Percentiles rank a stretch among this genome's conserved stretches.
phyloP scores from a whole-genome alignment of 148 eudicot species.

The Amaranthus palmeri region DNA sequence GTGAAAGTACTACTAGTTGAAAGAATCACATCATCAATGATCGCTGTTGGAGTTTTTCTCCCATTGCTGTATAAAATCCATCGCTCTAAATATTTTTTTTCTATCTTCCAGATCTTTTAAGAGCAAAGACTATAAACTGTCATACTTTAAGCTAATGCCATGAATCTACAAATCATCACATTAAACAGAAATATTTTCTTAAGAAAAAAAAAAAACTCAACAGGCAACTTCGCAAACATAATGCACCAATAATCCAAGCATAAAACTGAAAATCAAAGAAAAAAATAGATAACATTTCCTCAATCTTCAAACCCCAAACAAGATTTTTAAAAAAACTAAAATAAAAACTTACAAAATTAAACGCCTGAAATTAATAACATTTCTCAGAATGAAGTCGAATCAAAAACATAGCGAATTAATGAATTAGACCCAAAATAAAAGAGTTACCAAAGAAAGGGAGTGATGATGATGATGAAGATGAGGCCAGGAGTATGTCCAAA shows the following conservation, averaged over 20 bases:
- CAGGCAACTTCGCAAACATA: not conserved
- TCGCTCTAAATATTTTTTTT: no score
- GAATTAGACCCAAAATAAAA: not conserved
- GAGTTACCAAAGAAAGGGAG: conserved; percentile 27
- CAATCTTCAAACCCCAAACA: not conserved
- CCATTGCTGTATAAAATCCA: no score
- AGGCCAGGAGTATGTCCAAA: conserved; percentile 75
- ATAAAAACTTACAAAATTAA: conserved; percentile 1
- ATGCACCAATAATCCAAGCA: not conserved
- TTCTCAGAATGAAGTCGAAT: not conserved
- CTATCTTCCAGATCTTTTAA: no score
- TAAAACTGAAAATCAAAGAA: not conserved
- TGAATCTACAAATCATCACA: no score
- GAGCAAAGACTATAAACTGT: no score
- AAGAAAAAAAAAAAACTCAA: not conserved
- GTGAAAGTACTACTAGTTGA: no score
- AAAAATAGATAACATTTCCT: not conserved
- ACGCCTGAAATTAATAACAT: not conserved
- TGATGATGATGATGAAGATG: conserved; percentile 27
- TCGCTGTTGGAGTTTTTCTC: no score
- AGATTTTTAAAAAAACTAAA: not conserved
- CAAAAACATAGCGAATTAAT: not conserved
- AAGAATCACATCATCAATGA: no score
- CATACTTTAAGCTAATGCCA: no score
- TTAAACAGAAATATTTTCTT: no score